Conservation (phyloP, 352 stramenopile species). For the Detonula confervacea region DNA sequence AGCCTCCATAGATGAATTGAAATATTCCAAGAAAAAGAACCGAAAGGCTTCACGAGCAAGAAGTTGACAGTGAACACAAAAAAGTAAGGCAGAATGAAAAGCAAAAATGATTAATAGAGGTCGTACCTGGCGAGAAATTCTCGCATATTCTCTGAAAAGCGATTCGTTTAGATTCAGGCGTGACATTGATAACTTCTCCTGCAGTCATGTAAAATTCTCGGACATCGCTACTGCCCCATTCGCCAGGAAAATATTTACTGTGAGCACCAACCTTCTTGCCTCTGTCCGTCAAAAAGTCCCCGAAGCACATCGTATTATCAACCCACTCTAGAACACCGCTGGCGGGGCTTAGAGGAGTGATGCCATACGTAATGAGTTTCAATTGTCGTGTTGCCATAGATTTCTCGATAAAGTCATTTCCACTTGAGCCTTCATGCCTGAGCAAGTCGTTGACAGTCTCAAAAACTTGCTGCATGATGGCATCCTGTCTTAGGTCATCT, state of each 20-base stretch:
- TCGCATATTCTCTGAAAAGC: slow-evolving; percentile 91
- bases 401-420: slow-evolving; percentile 38
- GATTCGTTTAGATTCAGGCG: slow-evolving; percentile 56
- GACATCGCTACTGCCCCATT: slow-evolving; percentile 91
- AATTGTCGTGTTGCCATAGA: slow-evolving; percentile 40
- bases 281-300: slow-evolving; percentile 83
- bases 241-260: slow-evolving; percentile 92
- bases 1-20: slow-evolving; percentile 89
- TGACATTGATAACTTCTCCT: slow-evolving; percentile 83
- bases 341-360: slow-evolving; percentile 90
- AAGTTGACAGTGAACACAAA: not conserved
- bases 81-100: slow-evolving; percentile 51
- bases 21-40: slow-evolving; percentile 95
- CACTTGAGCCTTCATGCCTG: slow-evolving; percentile 33
- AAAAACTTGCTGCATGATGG: slow-evolving; percentile 90
- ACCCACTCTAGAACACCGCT: slow-evolving; percentile 99
- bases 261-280: slow-evolving; percentile 85
- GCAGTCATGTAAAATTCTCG: slow-evolving; percentile 36
- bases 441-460: slow-evolving; percentile 82
- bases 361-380: slow-evolving; percentile 95
- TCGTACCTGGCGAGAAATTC: slow-evolving; percentile 96
- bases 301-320: slow-evolving; percentile 94
- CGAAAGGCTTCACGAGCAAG: slow-evolving; percentile 94
- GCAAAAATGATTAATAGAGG: slow-evolving; percentile 86
- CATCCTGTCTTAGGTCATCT: slow-evolving; percentile 89